A percentile compares a stretch with the other conserved stretches of the same genome.
Conservation (phyloP, 305 asterid species). For the Andrographis paniculata region DNA sequence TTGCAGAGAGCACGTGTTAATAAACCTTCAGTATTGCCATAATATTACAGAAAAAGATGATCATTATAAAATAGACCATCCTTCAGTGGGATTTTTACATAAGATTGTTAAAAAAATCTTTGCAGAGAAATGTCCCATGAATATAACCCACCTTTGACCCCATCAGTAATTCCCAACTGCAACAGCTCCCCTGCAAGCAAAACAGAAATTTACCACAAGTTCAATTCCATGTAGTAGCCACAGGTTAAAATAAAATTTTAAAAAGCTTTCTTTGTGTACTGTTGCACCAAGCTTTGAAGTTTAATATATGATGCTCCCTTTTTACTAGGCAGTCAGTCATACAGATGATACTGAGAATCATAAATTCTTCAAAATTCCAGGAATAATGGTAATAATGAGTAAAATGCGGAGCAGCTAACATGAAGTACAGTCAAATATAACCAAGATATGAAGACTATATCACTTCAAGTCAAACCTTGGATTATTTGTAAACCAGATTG, state of each 20-base stretch:
- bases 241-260: too few species aligned
- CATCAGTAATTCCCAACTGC: slow-evolving; percentile 72
- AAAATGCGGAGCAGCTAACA: background rate
- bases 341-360: slow-evolving; percentile 2
- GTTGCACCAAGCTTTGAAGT: too few species aligned
- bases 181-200: slow-evolving; percentile 70
- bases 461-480: slow-evolving; percentile 46
- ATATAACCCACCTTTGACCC: slow-evolving; percentile 66
- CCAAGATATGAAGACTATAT: background rate
- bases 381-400: background rate
- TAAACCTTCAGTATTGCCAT: background rate
- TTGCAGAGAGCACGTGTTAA: slow-evolving; percentile 17
- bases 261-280: too few species aligned
- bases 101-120: too few species aligned
- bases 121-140: too few species aligned
- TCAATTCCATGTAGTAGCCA: slow-evolving; percentile 4
- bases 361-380: slow-evolving; percentile 1
- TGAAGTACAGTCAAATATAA: background rate
- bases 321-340: slow-evolving; percentile 1
- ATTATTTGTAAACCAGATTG: slow-evolving; percentile 77
- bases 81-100: too few species aligned
- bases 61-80: too few species aligned
- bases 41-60: slow-evolving; percentile 7
- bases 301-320: background rate
- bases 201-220: slow-evolving; percentile 21